These are phyloP conservation scores for Globisporangium cylindrosporum DNA, from an alignment of 352 stramenopile genomes.

Conservation along the genomic window DNA sequence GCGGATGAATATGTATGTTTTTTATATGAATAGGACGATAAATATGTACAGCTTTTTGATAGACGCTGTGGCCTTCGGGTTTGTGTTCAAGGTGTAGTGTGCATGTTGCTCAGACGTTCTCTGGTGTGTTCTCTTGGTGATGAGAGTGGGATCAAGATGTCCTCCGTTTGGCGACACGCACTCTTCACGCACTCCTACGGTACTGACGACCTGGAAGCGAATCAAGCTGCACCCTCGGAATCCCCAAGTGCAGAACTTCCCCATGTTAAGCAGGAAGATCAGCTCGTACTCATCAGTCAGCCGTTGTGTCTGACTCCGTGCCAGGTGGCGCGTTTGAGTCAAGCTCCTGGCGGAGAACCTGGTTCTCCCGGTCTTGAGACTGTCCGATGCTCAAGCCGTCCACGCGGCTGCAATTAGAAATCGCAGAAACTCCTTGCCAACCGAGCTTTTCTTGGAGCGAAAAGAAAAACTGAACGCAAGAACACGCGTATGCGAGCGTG, in stretches of 20 bases:
- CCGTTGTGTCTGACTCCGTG: too few relatives aligned
- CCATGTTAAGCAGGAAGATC: too few relatives aligned
- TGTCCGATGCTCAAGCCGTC: not conserved
- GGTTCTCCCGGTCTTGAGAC: not conserved
- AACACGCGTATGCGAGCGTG: not conserved
- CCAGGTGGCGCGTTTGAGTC: not conserved
- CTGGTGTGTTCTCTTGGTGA: not conserved
- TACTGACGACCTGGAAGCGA: not conserved
- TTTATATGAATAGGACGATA: slow-evolving; percentile 13
- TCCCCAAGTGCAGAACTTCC: too few relatives aligned
- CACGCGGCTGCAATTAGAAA: not conserved
- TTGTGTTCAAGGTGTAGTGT: not conserved
- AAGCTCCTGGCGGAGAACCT: not conserved
- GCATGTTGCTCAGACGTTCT: not conserved
- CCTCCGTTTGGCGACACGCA: not conserved
- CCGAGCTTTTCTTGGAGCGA: not conserved
- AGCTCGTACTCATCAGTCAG: too few relatives aligned
- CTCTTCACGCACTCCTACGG: not conserved
- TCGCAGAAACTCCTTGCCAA: not conserved
- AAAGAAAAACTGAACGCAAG: not conserved
- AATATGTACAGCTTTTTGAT: slow-evolving; percentile 9
- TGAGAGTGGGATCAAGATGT: slow-evolving; percentile 3
- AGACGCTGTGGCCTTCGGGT: not conserved
- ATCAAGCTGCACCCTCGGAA: too few relatives aligned
- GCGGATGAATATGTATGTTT: not conserved